These are phyloP conservation scores for Eleusine coracana DNA, from an alignment of 176 grass and related monocot genomes.

Conservation along the genomic window DNA sequence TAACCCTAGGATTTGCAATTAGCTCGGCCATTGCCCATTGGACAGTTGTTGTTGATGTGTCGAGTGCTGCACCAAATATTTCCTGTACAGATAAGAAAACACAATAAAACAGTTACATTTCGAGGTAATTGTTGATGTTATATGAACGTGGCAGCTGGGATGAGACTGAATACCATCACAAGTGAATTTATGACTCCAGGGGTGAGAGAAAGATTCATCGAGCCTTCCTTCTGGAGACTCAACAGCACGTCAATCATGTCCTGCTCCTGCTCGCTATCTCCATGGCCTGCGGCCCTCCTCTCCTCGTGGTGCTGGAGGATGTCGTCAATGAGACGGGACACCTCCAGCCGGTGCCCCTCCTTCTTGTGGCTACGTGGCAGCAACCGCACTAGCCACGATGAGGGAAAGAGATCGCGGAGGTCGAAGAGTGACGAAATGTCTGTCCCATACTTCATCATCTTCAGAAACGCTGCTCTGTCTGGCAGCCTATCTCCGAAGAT, in stretches of 20 bases:
- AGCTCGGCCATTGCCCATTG: constrained; percentile 47
- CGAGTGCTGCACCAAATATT: constrained; percentile 16
- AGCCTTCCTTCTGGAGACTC: not conserved
- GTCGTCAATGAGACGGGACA: not conserved
- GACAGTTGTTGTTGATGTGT: constrained; percentile 13
- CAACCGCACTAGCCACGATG: constrained; percentile 1
- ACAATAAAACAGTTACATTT: too few species aligned
- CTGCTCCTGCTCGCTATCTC: not conserved
- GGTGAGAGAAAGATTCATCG: not conserved
- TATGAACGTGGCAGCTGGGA: not conserved
- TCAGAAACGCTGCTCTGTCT: constrained; percentile 1
- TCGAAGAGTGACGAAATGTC: constrained; percentile 21
- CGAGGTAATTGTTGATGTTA: too few species aligned
- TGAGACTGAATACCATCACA: not conserved
- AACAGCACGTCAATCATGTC: constrained; percentile 33
- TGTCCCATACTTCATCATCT: not conserved
- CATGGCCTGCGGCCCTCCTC: not conserved
- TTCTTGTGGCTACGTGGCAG: not conserved
- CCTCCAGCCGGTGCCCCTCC: not conserved
- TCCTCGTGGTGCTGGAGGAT: constrained; percentile 14
- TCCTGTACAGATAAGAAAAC: not conserved
- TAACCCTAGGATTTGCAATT: constrained; percentile 12
- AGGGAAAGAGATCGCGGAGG: constrained; percentile 44
- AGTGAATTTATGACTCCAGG: constrained; percentile 31
- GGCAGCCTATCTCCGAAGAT: not conserved